Conservation (phyloP, 1,139 yeast species). For the Suhomyces guaymorum region DNA sequence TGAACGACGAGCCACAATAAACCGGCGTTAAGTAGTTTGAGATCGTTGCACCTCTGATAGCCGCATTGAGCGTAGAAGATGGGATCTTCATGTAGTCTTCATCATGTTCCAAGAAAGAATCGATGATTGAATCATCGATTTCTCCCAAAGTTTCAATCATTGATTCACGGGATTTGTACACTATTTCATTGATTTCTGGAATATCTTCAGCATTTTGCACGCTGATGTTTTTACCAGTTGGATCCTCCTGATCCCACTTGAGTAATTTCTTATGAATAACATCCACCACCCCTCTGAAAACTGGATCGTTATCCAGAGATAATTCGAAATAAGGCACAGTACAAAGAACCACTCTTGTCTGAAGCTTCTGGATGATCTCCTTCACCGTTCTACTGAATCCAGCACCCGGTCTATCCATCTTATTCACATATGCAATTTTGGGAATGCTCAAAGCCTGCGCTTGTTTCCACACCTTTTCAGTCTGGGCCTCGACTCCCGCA, state of each 20-base stretch:
- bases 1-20: slow-evolving; percentile 89
- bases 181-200: slow-evolving; percentile 47
- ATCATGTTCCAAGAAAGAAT: slow-evolving; percentile 70
- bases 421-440: slow-evolving; percentile 76
- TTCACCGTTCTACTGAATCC: slow-evolving; percentile 88
- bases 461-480: slow-evolving; percentile 95
- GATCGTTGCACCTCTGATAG: slow-evolving; percentile 67
- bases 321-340: slow-evolving; percentile 73
- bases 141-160: slow-evolving; percentile 84
- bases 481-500: slow-evolving; percentile 98
- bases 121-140: slow-evolving; percentile 72
- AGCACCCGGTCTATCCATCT: slow-evolving; percentile 96
- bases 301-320: slow-evolving; percentile 40
- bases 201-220: slow-evolving; percentile 40
- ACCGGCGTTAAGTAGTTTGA: slow-evolving; percentile 68
- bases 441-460: slow-evolving; percentile 72
- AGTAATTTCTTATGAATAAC: slow-evolving; percentile 66
- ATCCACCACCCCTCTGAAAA: slow-evolving; percentile 82
- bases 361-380: slow-evolving; percentile 77
- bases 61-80: slow-evolving; percentile 46
- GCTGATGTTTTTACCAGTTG: slow-evolving; percentile 56
- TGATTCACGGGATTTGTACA: slow-evolving; percentile 64
- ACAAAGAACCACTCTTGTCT: slow-evolving; percentile 70
- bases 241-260: slow-evolving; percentile 56
- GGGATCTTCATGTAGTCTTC: slow-evolving; percentile 71